A percentile compares a stretch with the other conserved stretches of the same genome.
Evolutionary conservation across 345 rosid genomes (phyloP).

Genomic region (Microcos paniculata): DNA sequence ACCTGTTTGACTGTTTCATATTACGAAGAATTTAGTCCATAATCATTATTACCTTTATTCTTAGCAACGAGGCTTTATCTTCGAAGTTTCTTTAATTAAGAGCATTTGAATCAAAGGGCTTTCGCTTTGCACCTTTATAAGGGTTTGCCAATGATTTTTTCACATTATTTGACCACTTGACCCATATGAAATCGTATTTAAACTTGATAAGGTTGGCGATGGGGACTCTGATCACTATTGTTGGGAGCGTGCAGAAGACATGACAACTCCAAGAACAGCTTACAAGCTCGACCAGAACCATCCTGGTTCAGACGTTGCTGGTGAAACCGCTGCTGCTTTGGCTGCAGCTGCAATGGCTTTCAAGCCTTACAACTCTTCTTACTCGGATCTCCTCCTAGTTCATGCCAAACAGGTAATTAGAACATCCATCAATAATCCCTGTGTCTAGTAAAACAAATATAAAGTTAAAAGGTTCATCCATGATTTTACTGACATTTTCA

Average conservation of each 20-base stretch:
- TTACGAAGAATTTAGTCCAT: not conserved
- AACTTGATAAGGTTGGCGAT: constrained; percentile 60
- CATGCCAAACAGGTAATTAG: constrained; percentile 80
- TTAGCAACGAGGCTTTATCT: no score
- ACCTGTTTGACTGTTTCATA: not conserved
- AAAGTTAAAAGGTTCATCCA: not conserved
- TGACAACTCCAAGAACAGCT: constrained; percentile 82
- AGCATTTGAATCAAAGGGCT: not conserved
- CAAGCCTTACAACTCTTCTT: constrained; percentile 74
- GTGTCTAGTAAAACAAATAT: not conserved
- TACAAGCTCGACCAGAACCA: constrained; percentile 62
- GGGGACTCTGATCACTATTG: constrained; percentile 85
- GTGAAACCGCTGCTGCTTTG: constrained; percentile 81
- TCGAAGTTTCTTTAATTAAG: no score
- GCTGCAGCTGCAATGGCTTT: constrained; percentile 83
- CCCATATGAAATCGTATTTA: not conserved
- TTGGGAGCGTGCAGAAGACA: constrained; percentile 88
- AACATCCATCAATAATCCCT: not conserved
- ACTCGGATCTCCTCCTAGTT: constrained; percentile 52
- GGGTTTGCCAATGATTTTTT: not conserved
- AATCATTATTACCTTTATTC: no score
- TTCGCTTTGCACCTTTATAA: not conserved
- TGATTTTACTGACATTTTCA: not conserved
- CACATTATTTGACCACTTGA: not conserved
- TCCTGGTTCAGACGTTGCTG: constrained; percentile 85